Evolutionary conservation across 768 basidiomycete genomes (phyloP).

Genomic region (Phylloporus sp.): DNA sequence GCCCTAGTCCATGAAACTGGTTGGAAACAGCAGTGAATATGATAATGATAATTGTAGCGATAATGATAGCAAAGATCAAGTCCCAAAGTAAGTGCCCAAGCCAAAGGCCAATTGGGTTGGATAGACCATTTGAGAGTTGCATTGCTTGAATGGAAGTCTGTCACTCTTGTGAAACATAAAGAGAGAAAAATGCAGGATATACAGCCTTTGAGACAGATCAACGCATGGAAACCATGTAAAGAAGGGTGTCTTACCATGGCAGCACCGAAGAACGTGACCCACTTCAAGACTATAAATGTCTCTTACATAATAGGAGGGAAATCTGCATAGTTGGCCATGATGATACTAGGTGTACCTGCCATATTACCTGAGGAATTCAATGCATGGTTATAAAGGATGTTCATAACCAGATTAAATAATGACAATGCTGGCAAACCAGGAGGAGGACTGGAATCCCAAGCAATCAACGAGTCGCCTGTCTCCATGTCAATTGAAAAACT

Average conservation of each 20-base stretch:
- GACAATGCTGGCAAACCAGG: constrained; percentile 58
- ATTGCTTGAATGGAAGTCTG: constrained; percentile 70
- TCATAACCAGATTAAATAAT: constrained; percentile 65
- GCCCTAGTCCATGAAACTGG: constrained; percentile 67
- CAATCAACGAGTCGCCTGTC: constrained; percentile 51
- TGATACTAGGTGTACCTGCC: constrained; percentile 42
- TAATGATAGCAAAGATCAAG: constrained; percentile 51
- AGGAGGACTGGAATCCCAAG: constrained; percentile 65
- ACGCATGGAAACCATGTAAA: neutral
- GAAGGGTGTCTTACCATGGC: constrained; percentile 54
- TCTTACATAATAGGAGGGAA: constrained; percentile 55
- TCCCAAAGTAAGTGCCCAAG: constrained; percentile 78
- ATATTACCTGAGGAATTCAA: constrained; percentile 47
- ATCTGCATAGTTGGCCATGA: constrained; percentile 51
- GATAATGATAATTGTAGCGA: constrained; percentile 61
- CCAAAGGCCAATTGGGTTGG: constrained; percentile 71
- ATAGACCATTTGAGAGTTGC: constrained; percentile 75
- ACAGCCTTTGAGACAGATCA: constrained; percentile 45
- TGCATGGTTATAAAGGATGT: constrained; percentile 61
- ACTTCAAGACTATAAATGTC: constrained; percentile 60
- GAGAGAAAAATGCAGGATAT: constrained; percentile 76
- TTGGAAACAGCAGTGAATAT: constrained; percentile 53
- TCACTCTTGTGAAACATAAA: constrained; percentile 74
- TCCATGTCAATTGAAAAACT: constrained; percentile 60
- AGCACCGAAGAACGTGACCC: constrained; percentile 72